A percentile compares a stretch with the other conserved stretches of the same genome.
Evolutionary conservation across 148 eudicot species (phyloP).

Genomic region (Silene uniflora): DNA sequence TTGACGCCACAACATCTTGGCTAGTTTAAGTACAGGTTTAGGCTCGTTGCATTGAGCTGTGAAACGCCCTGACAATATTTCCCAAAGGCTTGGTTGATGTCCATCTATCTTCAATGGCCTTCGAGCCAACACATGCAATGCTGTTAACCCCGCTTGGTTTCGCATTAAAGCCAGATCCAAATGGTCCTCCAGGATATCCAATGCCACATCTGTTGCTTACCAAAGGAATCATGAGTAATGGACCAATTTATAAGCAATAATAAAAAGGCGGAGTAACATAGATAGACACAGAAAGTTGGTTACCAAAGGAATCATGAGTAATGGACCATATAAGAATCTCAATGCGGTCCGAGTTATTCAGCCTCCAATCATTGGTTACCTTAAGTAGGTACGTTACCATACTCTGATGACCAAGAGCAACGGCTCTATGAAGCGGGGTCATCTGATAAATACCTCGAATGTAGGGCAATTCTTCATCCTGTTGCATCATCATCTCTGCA

Average conservation of each 20-base stretch:
- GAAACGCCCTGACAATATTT: constrained; percentile 7
- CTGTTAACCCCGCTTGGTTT: constrained; percentile 16
- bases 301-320: constrained; percentile 19
- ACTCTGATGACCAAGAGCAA: constrained; percentile 12
- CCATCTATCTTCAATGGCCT: constrained; percentile 10
- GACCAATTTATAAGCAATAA: too few species aligned
- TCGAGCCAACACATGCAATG: constrained; percentile 22
- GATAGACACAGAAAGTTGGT: neutral
- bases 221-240: too few species aligned
- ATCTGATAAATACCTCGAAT: constrained; percentile 23
- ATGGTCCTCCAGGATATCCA: constrained; percentile 14
- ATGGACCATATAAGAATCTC: constrained; percentile 19
- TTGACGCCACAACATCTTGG: constrained; percentile 16
- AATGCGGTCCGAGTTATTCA: constrained; percentile 15
- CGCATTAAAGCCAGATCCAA: constrained; percentile 7
- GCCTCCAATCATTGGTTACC: constrained; percentile 1
- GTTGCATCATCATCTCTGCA: neutral
- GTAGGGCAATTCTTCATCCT: constrained; percentile 11
- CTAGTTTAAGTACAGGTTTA: constrained; percentile 10
- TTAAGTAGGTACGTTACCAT: constrained; percentile 22
- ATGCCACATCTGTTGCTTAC: constrained; percentile 12
- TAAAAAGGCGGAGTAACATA: too few species aligned
- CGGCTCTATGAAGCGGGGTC: constrained; percentile 26
- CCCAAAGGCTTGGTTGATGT: neutral
- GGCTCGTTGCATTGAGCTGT: constrained; percentile 9